Conservation (phyloP, 208 protist species). For the Histomonas meleagridis region DNA sequence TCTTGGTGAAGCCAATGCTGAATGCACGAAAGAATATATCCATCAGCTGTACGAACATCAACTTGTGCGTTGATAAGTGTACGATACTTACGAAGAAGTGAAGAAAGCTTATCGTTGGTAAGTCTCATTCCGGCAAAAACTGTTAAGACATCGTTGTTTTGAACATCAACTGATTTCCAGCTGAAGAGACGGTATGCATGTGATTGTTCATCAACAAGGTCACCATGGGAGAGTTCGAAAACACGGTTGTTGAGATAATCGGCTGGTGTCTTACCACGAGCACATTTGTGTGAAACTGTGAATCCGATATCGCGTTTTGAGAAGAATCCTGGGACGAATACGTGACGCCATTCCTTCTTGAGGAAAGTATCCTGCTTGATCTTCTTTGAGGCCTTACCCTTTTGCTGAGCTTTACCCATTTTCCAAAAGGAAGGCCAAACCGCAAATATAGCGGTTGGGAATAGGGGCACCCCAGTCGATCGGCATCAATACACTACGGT, state of each 20-base stretch:
- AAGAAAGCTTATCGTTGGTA: slow-evolving; percentile 84
- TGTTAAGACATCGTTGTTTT: slow-evolving; percentile 79
- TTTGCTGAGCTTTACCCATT: background rate
- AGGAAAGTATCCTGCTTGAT: slow-evolving; percentile 35
- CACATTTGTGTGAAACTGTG: slow-evolving; percentile 25
- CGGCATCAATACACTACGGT: no score
- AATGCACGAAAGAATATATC: slow-evolving; percentile 86
- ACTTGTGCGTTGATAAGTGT: slow-evolving; percentile 83
- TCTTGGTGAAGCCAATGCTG: slow-evolving; percentile 88
- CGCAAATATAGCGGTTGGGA: no score
- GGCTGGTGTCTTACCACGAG: background rate
- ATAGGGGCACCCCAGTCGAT: no score
- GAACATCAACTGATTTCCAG: slow-evolving; percentile 56
- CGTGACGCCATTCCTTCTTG: slow-evolving; percentile 35
- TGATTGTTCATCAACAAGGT: background rate
- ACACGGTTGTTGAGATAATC: background rate
- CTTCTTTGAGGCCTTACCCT: background rate
- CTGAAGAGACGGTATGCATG: slow-evolving; percentile 10
- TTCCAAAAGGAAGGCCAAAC: no score
- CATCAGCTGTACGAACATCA: slow-evolving; percentile 82
- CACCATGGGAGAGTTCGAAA: slow-evolving; percentile 17
- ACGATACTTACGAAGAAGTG: slow-evolving; percentile 90
- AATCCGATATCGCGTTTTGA: slow-evolving; percentile 15
- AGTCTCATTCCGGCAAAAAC: slow-evolving; percentile 92
- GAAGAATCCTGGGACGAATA: slow-evolving; percentile 29